Evolutionary conservation across 2,329 filamentous ascomycete species (phyloP).

Genomic region (Moelleriella libera): DNA sequence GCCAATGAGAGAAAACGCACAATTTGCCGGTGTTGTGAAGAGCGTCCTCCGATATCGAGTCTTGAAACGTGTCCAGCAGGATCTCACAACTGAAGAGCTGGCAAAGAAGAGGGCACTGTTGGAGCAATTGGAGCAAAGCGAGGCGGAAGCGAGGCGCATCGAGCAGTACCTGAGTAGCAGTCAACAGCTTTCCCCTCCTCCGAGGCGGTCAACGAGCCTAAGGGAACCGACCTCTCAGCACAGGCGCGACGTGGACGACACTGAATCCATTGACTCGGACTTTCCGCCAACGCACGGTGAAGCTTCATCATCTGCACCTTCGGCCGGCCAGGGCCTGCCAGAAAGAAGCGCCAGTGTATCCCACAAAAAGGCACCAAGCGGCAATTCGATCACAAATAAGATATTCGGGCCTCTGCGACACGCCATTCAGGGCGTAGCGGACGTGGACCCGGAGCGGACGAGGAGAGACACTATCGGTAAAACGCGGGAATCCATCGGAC

Average conservation of each 20-base stretch:
- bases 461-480: constrained; percentile 89
- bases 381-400: constrained; percentile 84
- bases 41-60: constrained; percentile 80
- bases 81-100: constrained; percentile 90
- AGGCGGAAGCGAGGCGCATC: constrained; percentile 82
- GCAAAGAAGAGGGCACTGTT: constrained; percentile 72
- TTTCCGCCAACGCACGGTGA: constrained; percentile 85
- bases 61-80: constrained; percentile 88
- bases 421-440: constrained; percentile 89
- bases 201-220: constrained; percentile 48
- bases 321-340: constrained; percentile 58
- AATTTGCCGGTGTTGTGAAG: constrained; percentile 90
- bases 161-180: constrained; percentile 79
- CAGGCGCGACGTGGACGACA: constrained; percentile 55
- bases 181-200: constrained; percentile 47
- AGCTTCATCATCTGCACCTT: constrained; percentile 44
- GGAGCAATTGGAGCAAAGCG: constrained; percentile 83
- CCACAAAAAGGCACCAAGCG: constrained; percentile 71
- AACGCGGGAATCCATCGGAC: constrained; percentile 71
- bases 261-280: constrained; percentile 86
- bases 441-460: constrained; percentile 88
- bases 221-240: constrained; percentile 34
- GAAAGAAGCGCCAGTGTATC: constrained; percentile 30
- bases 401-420: constrained; percentile 93
- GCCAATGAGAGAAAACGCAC: constrained; percentile 93